Base-by-base conservation (phyloP, 768 basidiomycete species). In the Sarcomyxa edulis region DNA sequence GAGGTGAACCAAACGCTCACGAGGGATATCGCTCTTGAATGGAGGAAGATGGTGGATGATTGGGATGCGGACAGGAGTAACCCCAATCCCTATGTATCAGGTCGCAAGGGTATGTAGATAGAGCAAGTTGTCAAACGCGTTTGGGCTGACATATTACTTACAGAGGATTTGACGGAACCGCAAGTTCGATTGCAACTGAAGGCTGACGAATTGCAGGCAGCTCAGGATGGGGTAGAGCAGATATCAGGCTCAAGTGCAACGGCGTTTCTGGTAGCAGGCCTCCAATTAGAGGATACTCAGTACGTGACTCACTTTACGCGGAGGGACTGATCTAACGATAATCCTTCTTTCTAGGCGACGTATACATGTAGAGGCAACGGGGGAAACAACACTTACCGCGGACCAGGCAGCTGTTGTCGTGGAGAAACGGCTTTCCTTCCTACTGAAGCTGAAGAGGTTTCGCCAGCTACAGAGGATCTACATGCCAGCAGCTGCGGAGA, bases 11-110 rank as follows among this genome's bases (percentile, higher is more conserved):
- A 31, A 3, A 12, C 12, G 10, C 18, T 20, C 1, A 4, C 27
- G 9, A n/a, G 21, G 11, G 14, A n/a, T 19, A 21, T 29, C 5
- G 8, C 7, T 7, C 14, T 6, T 7, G 14, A 7, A 15, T 43
- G 47, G 33, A 32, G 32, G 4, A 19, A 7, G 7, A 36, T 20
- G 30, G 25, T 42, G 7, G 18, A 21, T 2, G 19, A 16, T 2
- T 56, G 54, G 52, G 48, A 49, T 9, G 26, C n/a, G 2, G 49
- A 59, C 26, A 29, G 23, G 3, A 29, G 34, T 2, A 23, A 34
- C n/a, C 54, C 48, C 1, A 49, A 52, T 39, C 57, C 54, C 1
- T 52, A 39, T 34, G 26, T 7, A n/a, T n/a, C n/a, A n/a, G 10
- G 8, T 23, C 23, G 14, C 11, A 21, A 21, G 14, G 23, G 23